phyloP scores from a whole-genome alignment of 257 asterid species.

The Striga asiatica region DNA sequence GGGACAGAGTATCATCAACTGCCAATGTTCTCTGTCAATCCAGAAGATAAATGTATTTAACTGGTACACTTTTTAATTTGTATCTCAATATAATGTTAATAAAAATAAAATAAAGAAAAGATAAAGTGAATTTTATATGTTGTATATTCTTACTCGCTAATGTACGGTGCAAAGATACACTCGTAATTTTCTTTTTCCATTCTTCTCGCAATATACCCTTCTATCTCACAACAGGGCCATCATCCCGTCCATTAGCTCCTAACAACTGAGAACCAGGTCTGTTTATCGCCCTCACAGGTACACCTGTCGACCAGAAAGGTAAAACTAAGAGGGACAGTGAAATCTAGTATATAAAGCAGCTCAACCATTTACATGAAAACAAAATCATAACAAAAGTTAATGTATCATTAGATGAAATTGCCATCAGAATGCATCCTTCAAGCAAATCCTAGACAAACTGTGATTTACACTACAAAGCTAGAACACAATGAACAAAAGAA shows the following conservation, averaged over 20 bases:
- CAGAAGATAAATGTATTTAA: too few species aligned
- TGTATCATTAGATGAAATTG: neutral
- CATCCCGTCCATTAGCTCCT: constrained; percentile 97
- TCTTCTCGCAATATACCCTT: too few species aligned
- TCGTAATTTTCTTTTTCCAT: too few species aligned
- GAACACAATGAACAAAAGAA: neutral
- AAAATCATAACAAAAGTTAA: neutral
- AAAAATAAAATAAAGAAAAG: too few species aligned
- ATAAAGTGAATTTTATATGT: too few species aligned
- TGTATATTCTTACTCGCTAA: too few species aligned
- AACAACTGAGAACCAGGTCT: constrained; percentile 85
- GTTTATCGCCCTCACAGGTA: constrained; percentile 78
- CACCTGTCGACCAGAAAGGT: constrained; percentile 40
- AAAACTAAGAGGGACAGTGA: constrained; percentile 1
- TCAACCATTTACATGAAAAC: neutral
- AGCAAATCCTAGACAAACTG: constrained; percentile 5
- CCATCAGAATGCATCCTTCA: neutral
- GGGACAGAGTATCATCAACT: too few species aligned
- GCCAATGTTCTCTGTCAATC: too few species aligned
- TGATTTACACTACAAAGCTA: neutral
- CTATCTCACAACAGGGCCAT: constrained; percentile 92
- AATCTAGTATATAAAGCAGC: neutral
- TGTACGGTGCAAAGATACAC: too few species aligned
- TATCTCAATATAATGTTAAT: too few species aligned
- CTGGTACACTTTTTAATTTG: too few species aligned